These are phyloP conservation scores for Blastobotrys proliferans DNA, from an alignment of 1,139 yeast genomes.

Conservation along the genomic window DNA sequence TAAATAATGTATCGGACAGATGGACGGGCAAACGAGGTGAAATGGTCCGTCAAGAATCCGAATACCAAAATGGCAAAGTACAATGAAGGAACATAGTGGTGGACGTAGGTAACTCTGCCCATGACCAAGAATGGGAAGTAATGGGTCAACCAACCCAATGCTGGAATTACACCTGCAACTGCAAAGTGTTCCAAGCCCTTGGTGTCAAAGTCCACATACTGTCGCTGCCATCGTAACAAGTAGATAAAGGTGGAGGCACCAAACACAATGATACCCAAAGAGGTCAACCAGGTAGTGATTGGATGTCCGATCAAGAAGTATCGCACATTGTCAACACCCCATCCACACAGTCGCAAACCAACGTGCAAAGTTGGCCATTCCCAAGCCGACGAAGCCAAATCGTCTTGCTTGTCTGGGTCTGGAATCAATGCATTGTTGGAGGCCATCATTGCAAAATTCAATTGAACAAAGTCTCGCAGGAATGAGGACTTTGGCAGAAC, in stretches of 20 bases:
- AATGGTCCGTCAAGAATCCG: slow-evolving; percentile 67
- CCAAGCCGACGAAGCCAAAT: slow-evolving; percentile 90
- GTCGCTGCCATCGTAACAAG: slow-evolving; percentile 92
- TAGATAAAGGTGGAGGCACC: slow-evolving; percentile 52
- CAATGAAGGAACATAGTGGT: slow-evolving; percentile 94
- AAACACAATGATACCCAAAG: slow-evolving; percentile 63
- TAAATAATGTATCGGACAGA: slow-evolving; percentile 38
- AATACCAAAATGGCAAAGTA: slow-evolving; percentile 88
- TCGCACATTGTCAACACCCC: slow-evolving; percentile 78
- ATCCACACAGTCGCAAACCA: slow-evolving; percentile 93
- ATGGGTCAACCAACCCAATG: slow-evolving; percentile 94
- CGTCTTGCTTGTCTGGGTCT: slow-evolving; percentile 86
- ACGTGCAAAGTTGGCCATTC: slow-evolving; percentile 95
- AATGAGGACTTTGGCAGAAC: slow-evolving; percentile 79
- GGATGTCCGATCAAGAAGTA: slow-evolving; percentile 93
- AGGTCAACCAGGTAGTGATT: slow-evolving; percentile 89
- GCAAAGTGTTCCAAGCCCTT: slow-evolving; percentile 41
- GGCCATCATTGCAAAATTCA: slow-evolving; percentile 98
- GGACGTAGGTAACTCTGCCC: slow-evolving; percentile 98
- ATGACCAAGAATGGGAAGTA: slow-evolving; percentile 84
- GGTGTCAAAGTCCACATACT: slow-evolving; percentile 60
- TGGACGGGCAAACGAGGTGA: slow-evolving; percentile 36
- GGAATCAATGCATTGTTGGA: slow-evolving; percentile 95
- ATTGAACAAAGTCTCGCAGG: slow-evolving; percentile 82
- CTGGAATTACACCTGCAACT: slow-evolving; percentile 86